Evolutionary conservation across 2,329 filamentous ascomycete species (phyloP), one percentile per base, ranked within the genome.

Genomic region (Talaromyces rugulosus): DNA sequence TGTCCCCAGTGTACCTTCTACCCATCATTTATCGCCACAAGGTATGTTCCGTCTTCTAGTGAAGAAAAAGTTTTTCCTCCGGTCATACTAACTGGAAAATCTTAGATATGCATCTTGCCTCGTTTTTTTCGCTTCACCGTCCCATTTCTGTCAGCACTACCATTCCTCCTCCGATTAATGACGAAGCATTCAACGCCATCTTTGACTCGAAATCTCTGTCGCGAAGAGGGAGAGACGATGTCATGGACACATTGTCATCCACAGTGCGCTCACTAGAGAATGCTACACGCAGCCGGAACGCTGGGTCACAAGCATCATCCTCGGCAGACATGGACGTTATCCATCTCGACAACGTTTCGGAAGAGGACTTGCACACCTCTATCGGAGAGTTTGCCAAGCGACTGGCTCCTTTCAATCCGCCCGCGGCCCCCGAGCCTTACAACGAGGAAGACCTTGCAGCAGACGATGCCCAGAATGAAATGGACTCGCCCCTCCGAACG

Each of bases 61-160:
- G 31, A 42, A 33, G 18, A 36, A 54, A 58, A 50, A 27, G 8
- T 27, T 60, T 60, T 55, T 18, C 34, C 44, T 14, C 28, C 18
- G 33, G 52, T 16, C 27, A 31, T 65, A 5, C 44, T 58, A 36
- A 47, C 16, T n/a, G 2, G 33, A 36, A 31, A 11, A 28, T 18
- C 14, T 36, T 67, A 98, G 95, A 96, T 72, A 84, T 98, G 64
- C 89, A 90, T 66, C 82, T 96, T 53, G 95, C 94, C 7, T 89
- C 89, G 63, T 98, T 99, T 83, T 98, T 98, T 82, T 96, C 93
- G 65, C 89, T 96, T 67, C 92, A 99, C 78, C 88, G 95, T 64
- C 95, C 95, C 53, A 94, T 99, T 71, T 96, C 92, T 60, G 87
- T 97, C 67, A 92, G 89, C 56, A 88, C 89, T 69, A 88, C 89